Conservation (phyloP, 2,329 filamentous ascomycete genomes). For the Claviceps purpurea region DNA sequence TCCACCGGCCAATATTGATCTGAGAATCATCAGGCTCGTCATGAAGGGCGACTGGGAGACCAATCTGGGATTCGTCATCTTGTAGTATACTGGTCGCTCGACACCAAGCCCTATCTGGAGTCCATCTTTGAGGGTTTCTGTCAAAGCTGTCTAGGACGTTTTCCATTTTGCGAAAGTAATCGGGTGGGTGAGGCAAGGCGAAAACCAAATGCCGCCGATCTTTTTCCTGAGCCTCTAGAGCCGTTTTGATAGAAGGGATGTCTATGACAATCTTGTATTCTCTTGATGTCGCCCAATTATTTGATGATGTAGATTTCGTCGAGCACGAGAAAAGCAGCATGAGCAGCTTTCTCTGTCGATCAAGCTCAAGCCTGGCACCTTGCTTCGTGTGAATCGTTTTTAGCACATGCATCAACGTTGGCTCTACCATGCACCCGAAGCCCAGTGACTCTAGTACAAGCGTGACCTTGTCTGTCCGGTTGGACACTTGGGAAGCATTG, state of each 20-base stretch:
- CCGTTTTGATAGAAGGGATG: conserved; percentile 31
- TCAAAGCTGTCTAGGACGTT: conserved; percentile 21
- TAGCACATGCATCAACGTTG: conserved; percentile 46
- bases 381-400: conserved; percentile 17
- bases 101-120: conserved; percentile 30
- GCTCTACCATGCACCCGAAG: conserved; percentile 46
- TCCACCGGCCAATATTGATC: conserved; percentile 45
- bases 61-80: conserved; percentile 17
- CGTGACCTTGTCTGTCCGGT: conserved; percentile 18
- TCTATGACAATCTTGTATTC: conserved; percentile 30
- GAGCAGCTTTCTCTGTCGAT: conserved; percentile 17
- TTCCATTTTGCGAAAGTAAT: conserved; percentile 28
- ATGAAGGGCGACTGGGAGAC: conserved; percentile 26
- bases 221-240: conserved; percentile 22
- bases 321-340: conserved; percentile 18
- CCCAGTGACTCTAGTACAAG: conserved; percentile 35
- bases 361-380: conserved; percentile 17
- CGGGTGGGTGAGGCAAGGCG: conserved; percentile 33
- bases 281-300: conserved; percentile 6
- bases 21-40: conserved; percentile 21
- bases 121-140: conserved; percentile 23
- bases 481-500: background rate
- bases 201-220: conserved; percentile 29
- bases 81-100: conserved; percentile 33
- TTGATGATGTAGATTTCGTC: conserved; percentile 4